phyloP scores from a whole-genome alignment of 73 alveolate genomes.

The Paramecium pentaurelia region DNA sequence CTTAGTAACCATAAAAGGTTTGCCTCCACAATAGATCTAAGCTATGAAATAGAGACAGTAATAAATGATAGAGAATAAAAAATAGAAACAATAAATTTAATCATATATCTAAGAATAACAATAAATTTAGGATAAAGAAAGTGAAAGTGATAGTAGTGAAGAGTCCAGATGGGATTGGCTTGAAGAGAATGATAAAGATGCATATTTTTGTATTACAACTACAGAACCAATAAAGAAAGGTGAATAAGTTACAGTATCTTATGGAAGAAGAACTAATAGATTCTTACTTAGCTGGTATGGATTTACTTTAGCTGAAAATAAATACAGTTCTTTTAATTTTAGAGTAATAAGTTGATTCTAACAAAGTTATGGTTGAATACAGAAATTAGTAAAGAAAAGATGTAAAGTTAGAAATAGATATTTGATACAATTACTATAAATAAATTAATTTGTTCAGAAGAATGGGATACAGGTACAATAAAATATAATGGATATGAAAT shows the following conservation, averaged over 20 bases:
- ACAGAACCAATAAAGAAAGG: not conserved
- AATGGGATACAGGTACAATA: constrained; percentile 38
- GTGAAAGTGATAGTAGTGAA: not conserved
- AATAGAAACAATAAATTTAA: not conserved
- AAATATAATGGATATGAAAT: constrained; percentile 16
- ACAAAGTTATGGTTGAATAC: constrained; percentile 50
- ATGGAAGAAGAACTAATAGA: constrained; percentile 58
- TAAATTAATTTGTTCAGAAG: constrained; percentile 5
- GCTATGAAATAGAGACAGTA: not conserved
- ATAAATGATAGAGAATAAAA: not conserved
- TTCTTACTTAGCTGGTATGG: constrained; percentile 60
- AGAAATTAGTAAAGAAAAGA: not conserved
- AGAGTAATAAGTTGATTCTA: not conserved
- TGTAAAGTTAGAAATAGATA: not conserved
- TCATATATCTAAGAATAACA: not conserved
- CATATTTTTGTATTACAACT: constrained; percentile 13
- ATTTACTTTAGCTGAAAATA: constrained; percentile 40
- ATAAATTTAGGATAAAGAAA: not conserved
- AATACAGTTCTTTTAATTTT: constrained; percentile 50
- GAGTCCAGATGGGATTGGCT: constrained; percentile 38
- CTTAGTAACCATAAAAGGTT: not conserved
- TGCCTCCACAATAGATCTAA: not conserved
- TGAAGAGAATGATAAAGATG: constrained; percentile 31
- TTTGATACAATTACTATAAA: constrained; percentile 44
- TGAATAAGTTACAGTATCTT: constrained; percentile 37